Base-by-base conservation (phyloP, 108 stramenopile genomes). In the Phaeodactylum tricornutum region DNA sequence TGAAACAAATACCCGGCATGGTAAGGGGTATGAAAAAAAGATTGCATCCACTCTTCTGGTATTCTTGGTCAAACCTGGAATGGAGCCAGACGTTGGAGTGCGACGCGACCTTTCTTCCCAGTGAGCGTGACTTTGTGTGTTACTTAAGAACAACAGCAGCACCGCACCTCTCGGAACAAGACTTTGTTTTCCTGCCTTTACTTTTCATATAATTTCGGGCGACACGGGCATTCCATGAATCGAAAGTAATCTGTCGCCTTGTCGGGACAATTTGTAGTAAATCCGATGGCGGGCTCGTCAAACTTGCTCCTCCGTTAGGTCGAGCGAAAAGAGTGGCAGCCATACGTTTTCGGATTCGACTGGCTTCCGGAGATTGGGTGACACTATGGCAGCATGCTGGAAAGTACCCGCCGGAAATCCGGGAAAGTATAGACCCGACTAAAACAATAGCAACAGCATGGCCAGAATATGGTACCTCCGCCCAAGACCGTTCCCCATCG, bases 281-380 rank as follows among this genome's bases (percentile, higher is more conserved):
- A 17, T 56, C 46, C 16, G 52, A 59, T 29, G 77, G 69, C 8
- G 81, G 69, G 11, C 53, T 59, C 23, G 45, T 59, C 46, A 88
- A 59, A 23, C 50, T 14, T 0, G 79, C 72, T 32, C 52, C 47
- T 2, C 50, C 58, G 29, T 65, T 54, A 7, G 87, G 87, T 36
- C 87, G 67, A 11, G 84, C 61, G 62, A 88, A 88, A 15, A 84
- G 43, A 14, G 81, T 87, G 8, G 74, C 77, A 0, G 77, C 77
- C 66, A 79, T 64, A 16, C 83, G 61, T 28, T 70, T 22, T 15
- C 35, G n/a, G n/a, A n/a, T n/a, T n/a, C n/a, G n/a, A n/a, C n/a
- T n/a, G n/a, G n/a, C n/a, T n/a, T n/a, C 29, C 35, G 50, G 15
- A 30, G 57, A 23, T 45, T 61, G 22, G 2, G 80, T 60, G 0